Conservation (phyloP, 2,329 filamentous ascomycete genomes). For the Bipolaris sorokiniana region DNA sequence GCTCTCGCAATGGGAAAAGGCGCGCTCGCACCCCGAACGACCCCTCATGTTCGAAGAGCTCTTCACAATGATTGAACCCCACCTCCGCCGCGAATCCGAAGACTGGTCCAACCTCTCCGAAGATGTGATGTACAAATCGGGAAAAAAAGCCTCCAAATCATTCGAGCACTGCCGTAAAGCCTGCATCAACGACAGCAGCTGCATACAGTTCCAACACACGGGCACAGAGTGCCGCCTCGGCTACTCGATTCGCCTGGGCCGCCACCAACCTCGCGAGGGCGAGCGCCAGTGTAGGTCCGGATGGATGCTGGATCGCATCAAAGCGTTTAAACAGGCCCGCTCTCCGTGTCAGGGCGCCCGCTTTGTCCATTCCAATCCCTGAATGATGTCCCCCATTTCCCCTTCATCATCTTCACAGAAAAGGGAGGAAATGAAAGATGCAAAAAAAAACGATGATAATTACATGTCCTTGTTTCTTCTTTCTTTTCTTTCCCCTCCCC, state of each 20-base stretch:
- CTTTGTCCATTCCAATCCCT: slow-evolving; percentile 45
- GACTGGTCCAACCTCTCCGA: slow-evolving; percentile 47
- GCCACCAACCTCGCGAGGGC: slow-evolving; percentile 30
- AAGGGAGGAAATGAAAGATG: slow-evolving; percentile 3
- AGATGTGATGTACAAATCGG: slow-evolving; percentile 30
- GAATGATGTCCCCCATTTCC: slow-evolving; percentile 16
- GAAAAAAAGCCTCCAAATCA: slow-evolving; percentile 29
- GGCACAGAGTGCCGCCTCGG: slow-evolving; percentile 38
- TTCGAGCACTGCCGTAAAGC: slow-evolving; percentile 37
- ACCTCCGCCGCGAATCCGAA: slow-evolving; percentile 28
- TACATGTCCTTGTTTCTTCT: slow-evolving; percentile 11
- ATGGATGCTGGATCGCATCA: slow-evolving; percentile 42
- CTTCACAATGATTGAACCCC: slow-evolving; percentile 38
- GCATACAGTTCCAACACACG: slow-evolving; percentile 43
- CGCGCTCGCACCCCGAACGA: slow-evolving; percentile 28
- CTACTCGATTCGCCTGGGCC: slow-evolving; percentile 38
- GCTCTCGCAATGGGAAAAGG: slow-evolving; percentile 37
- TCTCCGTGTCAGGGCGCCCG: slow-evolving; percentile 42
- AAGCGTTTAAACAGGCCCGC: slow-evolving; percentile 36
- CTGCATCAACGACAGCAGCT: slow-evolving; percentile 38
- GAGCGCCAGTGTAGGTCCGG: slow-evolving; percentile 36
- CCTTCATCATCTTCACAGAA: background rate
- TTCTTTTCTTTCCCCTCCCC: background rate
- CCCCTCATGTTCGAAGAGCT: slow-evolving; percentile 46
- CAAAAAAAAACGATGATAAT: slow-evolving; percentile 18